Evolutionary conservation across 352 stramenopile genomes (phyloP).

Genomic region (Globisporangium paddicum): DNA sequence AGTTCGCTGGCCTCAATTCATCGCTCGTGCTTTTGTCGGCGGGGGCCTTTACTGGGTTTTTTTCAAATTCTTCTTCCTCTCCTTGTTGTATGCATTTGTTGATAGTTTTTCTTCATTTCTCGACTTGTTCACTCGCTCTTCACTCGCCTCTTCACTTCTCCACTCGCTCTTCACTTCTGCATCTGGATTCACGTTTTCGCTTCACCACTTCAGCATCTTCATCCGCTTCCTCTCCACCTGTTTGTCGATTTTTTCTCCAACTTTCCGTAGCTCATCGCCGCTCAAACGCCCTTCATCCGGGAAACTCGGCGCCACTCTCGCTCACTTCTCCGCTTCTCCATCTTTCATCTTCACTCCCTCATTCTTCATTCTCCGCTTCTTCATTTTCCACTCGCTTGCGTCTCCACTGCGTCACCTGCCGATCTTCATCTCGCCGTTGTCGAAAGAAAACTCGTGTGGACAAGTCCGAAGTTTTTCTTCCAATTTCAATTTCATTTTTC

Average conservation of each 20-base stretch:
- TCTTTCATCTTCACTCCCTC: too few relatives aligned
- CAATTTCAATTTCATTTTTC: conserved; percentile 13
- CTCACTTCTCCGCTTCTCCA: too few relatives aligned
- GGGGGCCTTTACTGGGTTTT: conserved; percentile 9
- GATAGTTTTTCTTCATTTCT: conserved; percentile 23
- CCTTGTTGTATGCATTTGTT: conserved; percentile 7
- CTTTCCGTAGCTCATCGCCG: neutral
- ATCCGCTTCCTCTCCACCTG: conserved; percentile 31
- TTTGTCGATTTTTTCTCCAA: conserved; percentile 2
- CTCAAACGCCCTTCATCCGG: neutral
- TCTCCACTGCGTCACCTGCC: neutral
- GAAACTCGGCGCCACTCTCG: neutral
- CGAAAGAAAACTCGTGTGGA: too few relatives aligned
- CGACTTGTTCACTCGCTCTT: conserved; percentile 16
- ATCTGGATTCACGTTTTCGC: too few relatives aligned
- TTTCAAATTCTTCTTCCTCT: too few relatives aligned
- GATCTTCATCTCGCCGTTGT: neutral
- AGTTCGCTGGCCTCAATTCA: conserved; percentile 2
- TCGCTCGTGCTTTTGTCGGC: conserved; percentile 6
- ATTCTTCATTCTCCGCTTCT: neutral
- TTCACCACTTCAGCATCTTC: conserved; percentile 13
- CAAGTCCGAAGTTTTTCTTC: conserved; percentile 1
- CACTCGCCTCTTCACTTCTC: conserved; percentile 23
- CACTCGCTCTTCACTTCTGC: too few relatives aligned
- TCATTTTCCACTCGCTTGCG: neutral